Evolutionary conservation across 306 rosid genomes (phyloP), one percentile per base, ranked within the genome.

Genomic region (Glycine soja): DNA sequence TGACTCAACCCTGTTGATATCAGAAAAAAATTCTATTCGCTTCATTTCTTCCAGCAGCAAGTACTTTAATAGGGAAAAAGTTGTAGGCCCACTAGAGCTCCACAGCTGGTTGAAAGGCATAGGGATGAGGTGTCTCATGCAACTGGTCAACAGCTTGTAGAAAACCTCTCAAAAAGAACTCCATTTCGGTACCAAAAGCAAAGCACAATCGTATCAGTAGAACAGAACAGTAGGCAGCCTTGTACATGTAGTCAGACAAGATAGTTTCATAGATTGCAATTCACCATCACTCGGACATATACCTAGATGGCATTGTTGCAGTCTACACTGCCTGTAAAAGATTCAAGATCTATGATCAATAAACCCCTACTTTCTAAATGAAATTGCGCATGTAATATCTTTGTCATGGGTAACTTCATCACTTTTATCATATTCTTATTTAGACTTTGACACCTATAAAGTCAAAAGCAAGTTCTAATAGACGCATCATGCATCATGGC

Each of bases 311-410:
- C 51, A 74, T 34, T 53, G 42, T 42, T 69, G 18, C 48, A 63
- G 48, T 52, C 80, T 64, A 40, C 45, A 75, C 24, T 81, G 48
- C 68, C 68, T 64, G 42, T 74, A 51, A 53, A 4, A 71, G 18
- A 38, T 38, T 80, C 65, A 48, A 71, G 16, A 36, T 62, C 73
- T 80, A 15, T 42, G 54, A 71, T 71, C 52, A 48, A 61, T 47
- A 47, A 80, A 47, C 50, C 79, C 84, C 68, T n/a, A 53, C 16
- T 48, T 80, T 80, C 50, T 62, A 64, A 40, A 66, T 42, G 68
- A 80, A 61, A 48, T 10, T 18, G 47, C 1, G 10, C 57, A 1
- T 36, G 56, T 40, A 62, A 51, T 71, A 30, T 70, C 70, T 38
- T 36, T 15, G 46, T 18, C 56, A 61, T 53, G 54, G 62, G 65